Base-by-base conservation (phyloP, 1,284 basidiomycete species). In the Pseudozyma sp. region DNA sequence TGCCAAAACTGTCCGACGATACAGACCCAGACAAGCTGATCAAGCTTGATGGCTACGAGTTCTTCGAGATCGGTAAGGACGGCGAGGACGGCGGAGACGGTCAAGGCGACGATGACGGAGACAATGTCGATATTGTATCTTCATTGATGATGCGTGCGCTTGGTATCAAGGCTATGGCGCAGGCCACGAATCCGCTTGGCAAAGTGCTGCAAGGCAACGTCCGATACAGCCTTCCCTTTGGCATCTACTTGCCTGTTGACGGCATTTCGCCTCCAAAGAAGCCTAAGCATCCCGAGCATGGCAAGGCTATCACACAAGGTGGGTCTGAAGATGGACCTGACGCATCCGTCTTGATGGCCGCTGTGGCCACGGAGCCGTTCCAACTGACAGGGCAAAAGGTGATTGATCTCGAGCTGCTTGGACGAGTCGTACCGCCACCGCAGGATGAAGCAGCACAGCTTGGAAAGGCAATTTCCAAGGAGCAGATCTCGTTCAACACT, bases 1-100 rank as follows among this genome's bases (percentile, higher is more conserved):
- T 77, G 58, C 78, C 78, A 18, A 70, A 76, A 60, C 45, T 76
- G 31, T 57, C 62, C 21, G 67, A 76, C 25, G 57, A 62, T 44
- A 79, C 73, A 21, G 61, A 76, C 52, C 64, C 63, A 7, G 71
- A 68, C n/a, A 67, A 66, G 14, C 49, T 82, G 43, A 59, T 77
- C 40, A 64, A 78, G 45, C 65, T 82, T n/a, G 78, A 81, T 25
- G 66, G 62, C 31, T 82, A 79, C 67, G 80, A 82, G 52, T 82
- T 82, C 54, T 80, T 79, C 57, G 79, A 82, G 52, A 68, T 81
- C 49, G 77, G 77, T 18, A 58, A 75, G 31, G 64, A 66, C 45
- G 51, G 34, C 14, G 64, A 63, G 42, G 51, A 38, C 18, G 59
- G 53, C 21, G 62, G 55, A 25, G 59, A 56, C 16, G 43, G 44